Conservation (phyloP, 108 stramenopile genomes). For the Phaeodactylum tricornutum region DNA sequence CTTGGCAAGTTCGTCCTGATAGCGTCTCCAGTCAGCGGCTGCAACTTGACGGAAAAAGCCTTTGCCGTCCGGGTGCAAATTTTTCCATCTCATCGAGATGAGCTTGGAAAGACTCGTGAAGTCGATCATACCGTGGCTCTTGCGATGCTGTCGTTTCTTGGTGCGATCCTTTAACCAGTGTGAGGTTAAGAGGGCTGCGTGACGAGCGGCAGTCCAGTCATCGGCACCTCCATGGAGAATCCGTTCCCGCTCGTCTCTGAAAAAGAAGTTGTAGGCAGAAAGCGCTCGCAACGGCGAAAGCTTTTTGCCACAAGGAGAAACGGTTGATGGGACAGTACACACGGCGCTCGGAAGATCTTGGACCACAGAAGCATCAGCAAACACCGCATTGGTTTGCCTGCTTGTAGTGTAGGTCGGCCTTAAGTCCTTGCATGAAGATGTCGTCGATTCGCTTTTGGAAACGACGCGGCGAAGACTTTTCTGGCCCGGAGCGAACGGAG, state of each 20-base stretch:
- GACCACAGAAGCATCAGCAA: too few species aligned
- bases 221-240: constrained; percentile 7
- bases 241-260: constrained; percentile 15
- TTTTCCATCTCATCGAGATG: constrained; percentile 38
- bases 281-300: constrained; percentile 11
- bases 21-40: constrained; percentile 17
- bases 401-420: too few species aligned
- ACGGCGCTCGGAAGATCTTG: too few species aligned
- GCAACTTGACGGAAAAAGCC: constrained; percentile 16
- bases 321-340: too few species aligned
- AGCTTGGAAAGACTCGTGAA: constrained; percentile 46
- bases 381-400: too few species aligned
- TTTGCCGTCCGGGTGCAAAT: constrained; percentile 11
- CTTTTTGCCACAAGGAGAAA: too few species aligned
- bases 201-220: constrained; percentile 5
- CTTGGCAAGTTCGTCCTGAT: constrained; percentile 19
- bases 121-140: constrained; percentile 38
- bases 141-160: constrained; percentile 25
- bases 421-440: too few species aligned
- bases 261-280: constrained; percentile 22
- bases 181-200: constrained; percentile 5
- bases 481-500: too few species aligned
- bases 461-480: too few species aligned
- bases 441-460: too few species aligned
- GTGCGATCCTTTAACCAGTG: constrained; percentile 18